Evolutionary conservation across 2,329 filamentous ascomycete species (phyloP), one percentile per base, ranked within the genome.

Genomic region (Amesomyces nigricolor): DNA sequence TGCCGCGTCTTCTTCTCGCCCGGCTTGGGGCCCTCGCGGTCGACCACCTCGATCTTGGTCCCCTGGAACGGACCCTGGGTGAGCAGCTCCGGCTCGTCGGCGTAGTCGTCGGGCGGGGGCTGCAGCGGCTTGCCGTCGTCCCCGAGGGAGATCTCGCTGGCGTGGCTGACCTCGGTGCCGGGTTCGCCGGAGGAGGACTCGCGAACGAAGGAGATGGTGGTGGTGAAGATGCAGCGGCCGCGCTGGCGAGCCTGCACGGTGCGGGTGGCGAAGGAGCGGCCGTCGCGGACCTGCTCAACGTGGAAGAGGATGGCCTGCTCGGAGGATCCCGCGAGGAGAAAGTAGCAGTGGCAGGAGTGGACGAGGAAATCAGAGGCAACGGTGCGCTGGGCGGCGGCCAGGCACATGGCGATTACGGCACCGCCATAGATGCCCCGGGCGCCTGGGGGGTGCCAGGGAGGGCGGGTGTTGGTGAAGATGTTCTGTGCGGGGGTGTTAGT

Each of bases 321-420:
- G 11, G 83, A 79, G 67, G 92, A 88, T 29, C 94, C 94, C 4
- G 92, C 91, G 2, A 97, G 84, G 35, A 99, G 85, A 71, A 99
- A 99, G 77, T 97, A 99, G 81, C 94, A 97, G 79, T 99, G 94
- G 88, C 95, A 96, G 68, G 87, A 92, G 77, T 99, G 94, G 48
- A 94, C 84, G 57, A 85, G 81, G 72, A 96, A 96, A 68, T 88
- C 78, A 26, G 77, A 70, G 0, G 87, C 86, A 2, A 99, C 89
- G 8, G 94, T 99, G 67, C 85, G 83, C 71, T 96, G 91, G 22
- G 90, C 94, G 2, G 94, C 90, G 45, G 88, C 81, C 26, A 96
- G 85, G 66, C 82, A 91, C 78, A 97, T 92, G 47, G 92, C 91
- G 64, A 99, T 96, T 38, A 95, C 91, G 54, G 88, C 85, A 62